Conservation (phyloP, 176 grass and related monocot genomes). For the Cenchrus americanus region DNA sequence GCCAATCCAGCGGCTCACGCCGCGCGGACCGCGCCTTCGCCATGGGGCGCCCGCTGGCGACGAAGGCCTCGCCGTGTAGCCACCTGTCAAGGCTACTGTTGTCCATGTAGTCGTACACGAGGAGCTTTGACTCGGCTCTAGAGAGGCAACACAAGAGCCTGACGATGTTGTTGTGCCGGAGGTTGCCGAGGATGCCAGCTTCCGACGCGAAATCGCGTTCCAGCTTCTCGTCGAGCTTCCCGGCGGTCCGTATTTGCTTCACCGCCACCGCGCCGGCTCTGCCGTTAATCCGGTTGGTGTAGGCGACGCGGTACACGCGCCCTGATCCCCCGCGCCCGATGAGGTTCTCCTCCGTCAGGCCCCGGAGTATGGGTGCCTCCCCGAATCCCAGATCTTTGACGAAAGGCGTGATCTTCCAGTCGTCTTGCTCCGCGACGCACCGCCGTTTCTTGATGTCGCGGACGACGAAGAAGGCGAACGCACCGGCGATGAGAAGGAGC, state of each 20-base stretch:
- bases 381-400: constrained; percentile 58
- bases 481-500: constrained; percentile 42
- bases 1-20: constrained; percentile 57
- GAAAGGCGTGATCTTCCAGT: constrained; percentile 83
- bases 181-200: constrained; percentile 62
- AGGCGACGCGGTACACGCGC: constrained; percentile 62
- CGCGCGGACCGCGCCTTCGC: constrained; percentile 19
- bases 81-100: constrained; percentile 79
- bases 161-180: constrained; percentile 86
- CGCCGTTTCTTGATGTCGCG: constrained; percentile 50
- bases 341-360: constrained; percentile 70
- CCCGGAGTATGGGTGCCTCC: constrained; percentile 50
- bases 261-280: constrained; percentile 62
- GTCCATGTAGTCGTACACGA: constrained; percentile 91
- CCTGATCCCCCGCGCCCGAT: constrained; percentile 72
- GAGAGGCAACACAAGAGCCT: constrained; percentile 80
- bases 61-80: constrained; percentile 51
- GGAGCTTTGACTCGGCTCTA: constrained; percentile 62
- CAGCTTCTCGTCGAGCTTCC: constrained; percentile 50
- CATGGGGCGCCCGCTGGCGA: not conserved
- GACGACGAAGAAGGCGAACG: constrained; percentile 40
- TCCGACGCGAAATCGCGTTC: constrained; percentile 82
- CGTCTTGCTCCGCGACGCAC: constrained; percentile 23
- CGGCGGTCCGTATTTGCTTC: constrained; percentile 60
- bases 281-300: constrained; percentile 50